These are phyloP conservation scores for Talaromyces albobiverticillius DNA, from an alignment of 2,329 filamentous ascomycete species.

Conservation along the genomic window DNA sequence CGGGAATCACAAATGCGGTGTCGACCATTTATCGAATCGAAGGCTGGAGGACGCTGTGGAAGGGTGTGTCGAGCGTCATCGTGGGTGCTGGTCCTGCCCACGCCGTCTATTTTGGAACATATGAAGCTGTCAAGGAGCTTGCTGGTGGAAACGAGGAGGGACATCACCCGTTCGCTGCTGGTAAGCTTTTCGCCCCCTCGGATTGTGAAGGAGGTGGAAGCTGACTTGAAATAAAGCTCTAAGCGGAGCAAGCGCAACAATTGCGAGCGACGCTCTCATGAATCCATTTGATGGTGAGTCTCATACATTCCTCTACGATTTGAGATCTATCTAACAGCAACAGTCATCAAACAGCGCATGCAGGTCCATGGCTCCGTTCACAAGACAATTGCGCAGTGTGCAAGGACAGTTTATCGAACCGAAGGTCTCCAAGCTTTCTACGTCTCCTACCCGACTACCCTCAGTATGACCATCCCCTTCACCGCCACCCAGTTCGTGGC, in stretches of 20 bases:
- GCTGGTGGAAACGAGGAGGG: constrained; percentile 89
- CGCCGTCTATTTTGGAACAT: constrained; percentile 97
- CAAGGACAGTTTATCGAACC: constrained; percentile 77
- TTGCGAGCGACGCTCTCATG: constrained; percentile 97
- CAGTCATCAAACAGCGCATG: constrained; percentile 99
- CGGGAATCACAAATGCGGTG: constrained; percentile 86
- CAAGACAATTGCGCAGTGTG: constrained; percentile 81
- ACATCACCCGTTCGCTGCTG: constrained; percentile 90
- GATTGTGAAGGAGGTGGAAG: constrained; percentile 31
- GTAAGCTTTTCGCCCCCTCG: constrained; percentile 50
- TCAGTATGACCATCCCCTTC: constrained; percentile 98
- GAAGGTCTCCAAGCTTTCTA: constrained; percentile 94
- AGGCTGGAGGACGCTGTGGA: constrained; percentile 88
- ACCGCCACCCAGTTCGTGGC: constrained; percentile 96
- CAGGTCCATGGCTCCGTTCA: constrained; percentile 96
- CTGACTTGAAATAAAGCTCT: constrained; percentile 58
- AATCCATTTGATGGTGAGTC: constrained; percentile 92
- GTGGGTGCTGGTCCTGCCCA: constrained; percentile 94
- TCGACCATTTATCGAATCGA: constrained; percentile 89
- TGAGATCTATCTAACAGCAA: not conserved
- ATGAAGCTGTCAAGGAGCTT: constrained; percentile 93
- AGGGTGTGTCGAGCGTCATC: constrained; percentile 93
- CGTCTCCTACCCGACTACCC: constrained; percentile 94
- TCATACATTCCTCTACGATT: too few species aligned
- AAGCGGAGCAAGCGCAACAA: constrained; percentile 91